Evolutionary conservation across 75 land plant species (phyloP), one percentile per base, ranked within the genome.

Genomic region (Selaginella moellendorffii): DNA sequence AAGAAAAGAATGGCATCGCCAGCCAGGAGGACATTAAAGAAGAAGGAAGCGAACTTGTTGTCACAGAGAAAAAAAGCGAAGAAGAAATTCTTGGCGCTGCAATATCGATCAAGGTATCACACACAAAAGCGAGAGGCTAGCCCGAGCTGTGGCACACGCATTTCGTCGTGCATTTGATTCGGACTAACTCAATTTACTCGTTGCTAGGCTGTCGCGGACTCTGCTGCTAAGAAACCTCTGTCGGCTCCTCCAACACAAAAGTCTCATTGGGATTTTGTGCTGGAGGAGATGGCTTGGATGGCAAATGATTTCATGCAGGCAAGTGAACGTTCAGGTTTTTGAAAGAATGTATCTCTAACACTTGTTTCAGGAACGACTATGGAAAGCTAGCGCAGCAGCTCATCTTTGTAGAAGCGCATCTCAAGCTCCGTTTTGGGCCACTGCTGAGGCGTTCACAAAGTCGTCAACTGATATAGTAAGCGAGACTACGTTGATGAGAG

Each of bases 251-350:
- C 19, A 21, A 56, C 17, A 25, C 8, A 8, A 56, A 56, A 56
- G 24, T 56, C 59, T 21, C 59, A 56, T 19, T 56, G 59, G 59
- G 59, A 56, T 56, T 56, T 21, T 56, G 59, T 56, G 8, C 19
- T 56, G 21, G 25, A 56, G 59, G 59, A 56, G 24, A 56, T 56
- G 59, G 59, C 59, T 21, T 56, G 59, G 59, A 56, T 56, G 59
- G 59, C 59, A 56, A 56, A 56, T 24, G 59, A 56, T 24, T 56
- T 56, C 51, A 56, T 56, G 59, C 59, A 56, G 59, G 59, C n/a
- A 36, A 36, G 14, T 36, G 14, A 5, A 5, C 10, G 5, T 36
- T 36, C 10, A 36, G 14, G 46, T 5, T 36, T 5, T 36, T 36
- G 46, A 5, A 36, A 5, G 14, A 5, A 36, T 14, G 14, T 14